Conservation (phyloP, 169 alveolate genomes). For the Eimeria tenella region DNA sequence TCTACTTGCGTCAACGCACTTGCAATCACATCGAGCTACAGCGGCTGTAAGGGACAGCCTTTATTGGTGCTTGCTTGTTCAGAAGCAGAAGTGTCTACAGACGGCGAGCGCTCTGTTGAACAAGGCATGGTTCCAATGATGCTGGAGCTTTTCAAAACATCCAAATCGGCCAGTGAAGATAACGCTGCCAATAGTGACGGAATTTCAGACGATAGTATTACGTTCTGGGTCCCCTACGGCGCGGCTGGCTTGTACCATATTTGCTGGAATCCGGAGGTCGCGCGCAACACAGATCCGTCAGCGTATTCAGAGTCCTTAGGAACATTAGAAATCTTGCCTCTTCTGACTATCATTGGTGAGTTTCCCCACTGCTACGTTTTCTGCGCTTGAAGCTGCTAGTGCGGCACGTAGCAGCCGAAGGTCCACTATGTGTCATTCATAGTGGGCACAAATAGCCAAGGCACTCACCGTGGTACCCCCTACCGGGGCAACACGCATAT, state of each 20-base stretch:
- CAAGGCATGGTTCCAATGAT: not conserved
- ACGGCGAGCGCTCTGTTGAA: not conserved
- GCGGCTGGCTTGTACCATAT: slow-evolving; percentile 48
- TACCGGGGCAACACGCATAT: too few species aligned
- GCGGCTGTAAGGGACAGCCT: too few species aligned
- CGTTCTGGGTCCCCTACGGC: slow-evolving; percentile 44
- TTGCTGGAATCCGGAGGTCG: slow-evolving; percentile 73
- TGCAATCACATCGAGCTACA: too few species aligned
- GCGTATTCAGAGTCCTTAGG: slow-evolving; percentile 66
- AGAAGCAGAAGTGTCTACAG: not conserved
- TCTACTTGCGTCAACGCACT: too few species aligned
- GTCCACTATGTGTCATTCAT: not conserved
- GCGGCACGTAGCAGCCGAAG: not conserved
- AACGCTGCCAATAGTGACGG: not conserved
- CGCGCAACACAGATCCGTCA: slow-evolving; percentile 34
- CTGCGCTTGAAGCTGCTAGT: not conserved
- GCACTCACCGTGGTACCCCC: too few species aligned
- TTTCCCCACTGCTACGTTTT: too few species aligned
- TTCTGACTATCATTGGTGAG: slow-evolving; percentile 51
- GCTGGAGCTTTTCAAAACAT: slow-evolving; percentile 37
- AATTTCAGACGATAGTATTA: slow-evolving; percentile 36
- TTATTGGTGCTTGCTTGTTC: not conserved
- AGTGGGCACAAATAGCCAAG: too few species aligned
- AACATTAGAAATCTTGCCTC: slow-evolving; percentile 37
- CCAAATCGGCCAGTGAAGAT: not conserved